These are phyloP conservation scores for Colletotrichum shisoi DNA, from an alignment of 2,329 filamentous ascomycete genomes.

Conservation along the genomic window DNA sequence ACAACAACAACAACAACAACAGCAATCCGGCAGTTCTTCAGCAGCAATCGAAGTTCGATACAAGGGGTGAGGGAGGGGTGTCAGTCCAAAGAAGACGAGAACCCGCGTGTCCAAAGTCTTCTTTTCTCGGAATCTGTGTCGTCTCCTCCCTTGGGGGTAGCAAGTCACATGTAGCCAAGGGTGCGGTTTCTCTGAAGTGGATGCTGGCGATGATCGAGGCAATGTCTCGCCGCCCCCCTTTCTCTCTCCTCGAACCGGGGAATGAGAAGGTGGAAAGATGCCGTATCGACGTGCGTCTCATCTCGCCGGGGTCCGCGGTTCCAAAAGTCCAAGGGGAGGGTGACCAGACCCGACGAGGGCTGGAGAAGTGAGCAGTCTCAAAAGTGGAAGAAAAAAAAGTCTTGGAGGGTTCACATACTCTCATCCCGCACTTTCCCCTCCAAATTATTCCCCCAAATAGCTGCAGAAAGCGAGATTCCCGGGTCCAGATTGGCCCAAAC, in stretches of 20 bases:
- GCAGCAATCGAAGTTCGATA: conserved; percentile 1
- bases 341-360: not conserved
- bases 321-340: not conserved
- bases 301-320: not conserved
- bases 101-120: not conserved
- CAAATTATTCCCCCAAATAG: not conserved
- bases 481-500: conserved; percentile 13
- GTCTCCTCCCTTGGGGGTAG: not conserved
- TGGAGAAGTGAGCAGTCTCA: conserved; percentile 10
- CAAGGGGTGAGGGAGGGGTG: not conserved
- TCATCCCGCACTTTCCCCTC: not conserved
- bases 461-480: conserved; percentile 7
- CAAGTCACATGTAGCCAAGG: not conserved
- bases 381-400: not conserved
- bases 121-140: not conserved
- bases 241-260: not conserved
- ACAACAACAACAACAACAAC: conserved; percentile 1
- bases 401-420: not conserved
- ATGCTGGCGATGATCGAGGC: not conserved
- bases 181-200: not conserved
- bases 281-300: not conserved
- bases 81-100: not conserved
- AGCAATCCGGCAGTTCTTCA: conserved; percentile 28
- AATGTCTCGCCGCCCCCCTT: not conserved
- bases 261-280: not conserved